Percentiles rank a stretch among this genome's conserved stretches.
These are phyloP conservation scores for Nakazawaea ernobii DNA, from an alignment of 805 yeast genomes.

Conservation along the genomic window DNA sequence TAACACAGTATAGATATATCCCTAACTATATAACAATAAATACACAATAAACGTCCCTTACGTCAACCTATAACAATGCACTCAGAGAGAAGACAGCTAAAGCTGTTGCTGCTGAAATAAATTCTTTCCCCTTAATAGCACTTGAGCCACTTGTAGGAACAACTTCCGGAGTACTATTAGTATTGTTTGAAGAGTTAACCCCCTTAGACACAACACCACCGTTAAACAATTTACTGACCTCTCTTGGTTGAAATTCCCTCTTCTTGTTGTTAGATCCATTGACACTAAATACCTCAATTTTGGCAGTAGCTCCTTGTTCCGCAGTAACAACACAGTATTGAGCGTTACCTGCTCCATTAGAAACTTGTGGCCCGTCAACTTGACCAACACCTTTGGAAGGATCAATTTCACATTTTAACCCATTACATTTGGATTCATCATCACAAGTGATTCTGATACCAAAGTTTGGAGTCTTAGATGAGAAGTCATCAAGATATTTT, in stretches of 20 bases:
- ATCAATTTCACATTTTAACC: constrained; percentile 78
- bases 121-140: background rate
- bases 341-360: constrained; percentile 59
- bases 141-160: background rate
- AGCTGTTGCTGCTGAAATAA: background rate
- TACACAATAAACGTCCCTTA: no score
- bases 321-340: constrained; percentile 85
- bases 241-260: constrained; percentile 1
- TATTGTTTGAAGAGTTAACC: background rate
- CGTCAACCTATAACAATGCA: background rate
- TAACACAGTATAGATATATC: background rate
- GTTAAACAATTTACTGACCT: constrained; percentile 1
- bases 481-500: constrained; percentile 66
- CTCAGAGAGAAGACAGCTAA: background rate
- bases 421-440: constrained; percentile 61
- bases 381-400: constrained; percentile 63
- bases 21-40: no score
- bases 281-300: constrained; percentile 57
- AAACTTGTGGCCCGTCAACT: constrained; percentile 34
- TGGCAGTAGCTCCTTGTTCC: constrained; percentile 52
- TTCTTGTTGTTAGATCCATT: background rate
- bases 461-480: constrained; percentile 49
- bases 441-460: constrained; percentile 76
- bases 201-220: background rate
- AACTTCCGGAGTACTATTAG: background rate